phyloP scores from a whole-genome alignment of 371 early-diverging fungal species.

The Mucor circinelloides region DNA sequence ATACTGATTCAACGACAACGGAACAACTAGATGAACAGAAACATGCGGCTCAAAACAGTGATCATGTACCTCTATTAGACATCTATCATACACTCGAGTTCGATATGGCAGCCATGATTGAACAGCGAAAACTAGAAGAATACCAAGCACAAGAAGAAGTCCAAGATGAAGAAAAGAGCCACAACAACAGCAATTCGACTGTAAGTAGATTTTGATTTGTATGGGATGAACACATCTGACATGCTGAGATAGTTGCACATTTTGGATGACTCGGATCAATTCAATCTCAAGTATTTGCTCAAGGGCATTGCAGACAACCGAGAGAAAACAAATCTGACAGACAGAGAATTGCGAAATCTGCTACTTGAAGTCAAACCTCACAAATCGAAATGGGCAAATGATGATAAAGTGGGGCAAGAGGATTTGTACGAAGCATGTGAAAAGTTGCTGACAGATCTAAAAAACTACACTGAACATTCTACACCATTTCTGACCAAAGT shows the following conservation, averaged over 20 bases:
- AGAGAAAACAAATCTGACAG: constrained; percentile 58
- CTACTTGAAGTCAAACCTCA: constrained; percentile 81
- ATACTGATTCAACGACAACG: neutral
- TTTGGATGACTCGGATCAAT: constrained; percentile 44
- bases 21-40: constrained; percentile 5
- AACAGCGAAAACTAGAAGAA: constrained; percentile 52
- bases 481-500: constrained; percentile 90
- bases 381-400: constrained; percentile 87
- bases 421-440: constrained; percentile 89
- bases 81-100: constrained; percentile 80
- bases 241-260: constrained; percentile 1
- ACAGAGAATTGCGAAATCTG: constrained; percentile 71
- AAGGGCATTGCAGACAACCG: constrained; percentile 74
- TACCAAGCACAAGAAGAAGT: constrained; percentile 45
- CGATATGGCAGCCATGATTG: constrained; percentile 68
- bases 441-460: constrained; percentile 81
- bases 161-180: constrained; percentile 33
- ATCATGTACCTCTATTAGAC: constrained; percentile 59
- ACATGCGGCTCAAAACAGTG: neutral
- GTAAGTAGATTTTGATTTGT: too few relatives aligned
- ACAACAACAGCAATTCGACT: neutral
- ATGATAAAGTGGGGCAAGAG: constrained; percentile 85
- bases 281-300: constrained; percentile 71
- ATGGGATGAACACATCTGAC: too few relatives aligned
- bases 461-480: constrained; percentile 77